A percentile compares a stretch with the other conserved stretches of the same genome.
phyloP scores from a whole-genome alignment of 768 basidiomycete species.

The Hericium alpestre region DNA sequence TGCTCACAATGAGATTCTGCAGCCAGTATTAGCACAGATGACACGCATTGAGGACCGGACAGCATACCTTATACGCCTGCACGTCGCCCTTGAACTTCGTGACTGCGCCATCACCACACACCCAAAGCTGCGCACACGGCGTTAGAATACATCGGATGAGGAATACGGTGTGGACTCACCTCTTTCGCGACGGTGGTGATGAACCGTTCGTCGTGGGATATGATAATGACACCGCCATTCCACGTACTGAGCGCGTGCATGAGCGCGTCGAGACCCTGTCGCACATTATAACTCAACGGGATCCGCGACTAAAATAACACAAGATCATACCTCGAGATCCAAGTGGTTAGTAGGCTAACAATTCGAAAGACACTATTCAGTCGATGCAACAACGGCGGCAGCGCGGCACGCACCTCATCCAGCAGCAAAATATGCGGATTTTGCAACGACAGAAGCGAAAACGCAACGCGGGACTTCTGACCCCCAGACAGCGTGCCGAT shows the following conservation, averaged over 20 bases:
- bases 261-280: constrained; percentile 87
- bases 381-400: neutral
- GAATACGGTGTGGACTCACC: constrained; percentile 29
- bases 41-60: neutral
- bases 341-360: constrained; percentile 83
- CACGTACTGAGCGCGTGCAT: constrained; percentile 72
- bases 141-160: constrained; percentile 2
- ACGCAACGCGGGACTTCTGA: constrained; percentile 93
- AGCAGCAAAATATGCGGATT: constrained; percentile 86
- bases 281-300: neutral
- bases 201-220: constrained; percentile 93
- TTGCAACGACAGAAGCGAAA: constrained; percentile 76
- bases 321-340: constrained; percentile 70
- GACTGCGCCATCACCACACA: constrained; percentile 77
- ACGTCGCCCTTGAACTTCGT: constrained; percentile 85
- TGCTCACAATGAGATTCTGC: constrained; percentile 67
- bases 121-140: constrained; percentile 60
- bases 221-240: constrained; percentile 89
- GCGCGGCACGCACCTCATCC: constrained; percentile 62
- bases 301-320: neutral
- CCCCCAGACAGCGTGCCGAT: constrained; percentile 92
- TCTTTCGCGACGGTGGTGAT: constrained; percentile 84
- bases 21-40: constrained; percentile 6
- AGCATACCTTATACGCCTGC: constrained; percentile 73
- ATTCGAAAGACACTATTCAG: neutral